Conservation (phyloP, 345 rosid genomes). For the Citrus inodora region DNA sequence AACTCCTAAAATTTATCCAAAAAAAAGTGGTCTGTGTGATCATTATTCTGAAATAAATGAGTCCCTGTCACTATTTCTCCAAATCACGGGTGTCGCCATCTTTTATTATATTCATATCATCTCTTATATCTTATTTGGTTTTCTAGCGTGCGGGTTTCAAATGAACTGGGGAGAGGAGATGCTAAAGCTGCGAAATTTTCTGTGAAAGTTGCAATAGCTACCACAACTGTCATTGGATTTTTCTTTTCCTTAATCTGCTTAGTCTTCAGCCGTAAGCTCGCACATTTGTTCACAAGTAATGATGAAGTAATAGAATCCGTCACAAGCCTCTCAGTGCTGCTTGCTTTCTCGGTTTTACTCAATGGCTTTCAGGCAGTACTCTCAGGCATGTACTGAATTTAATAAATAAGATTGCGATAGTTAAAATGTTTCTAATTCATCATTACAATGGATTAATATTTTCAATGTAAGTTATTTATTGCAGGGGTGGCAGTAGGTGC, state of each 20-base stretch:
- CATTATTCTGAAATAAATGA: no score
- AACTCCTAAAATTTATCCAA: no score
- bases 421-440: no score
- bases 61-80: no score
- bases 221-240: conserved; percentile 39
- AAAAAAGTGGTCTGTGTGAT: no score
- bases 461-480: not conserved
- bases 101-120: not conserved
- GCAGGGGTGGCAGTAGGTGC: conserved; percentile 82
- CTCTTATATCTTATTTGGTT: not conserved
- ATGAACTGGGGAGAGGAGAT: conserved; percentile 56
- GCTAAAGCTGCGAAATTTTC: conserved; percentile 46
- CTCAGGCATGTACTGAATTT: conserved; percentile 28
- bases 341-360: conserved; percentile 42
- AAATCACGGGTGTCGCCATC: no score
- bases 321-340: conserved; percentile 36
- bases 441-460: not conserved
- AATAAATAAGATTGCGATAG: no score
- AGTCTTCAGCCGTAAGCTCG: conserved; percentile 31
- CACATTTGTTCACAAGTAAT: conserved; percentile 36
- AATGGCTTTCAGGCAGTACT: conserved; percentile 50
- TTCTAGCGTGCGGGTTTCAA: conserved; percentile 53
- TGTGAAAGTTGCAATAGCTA: conserved; percentile 34
- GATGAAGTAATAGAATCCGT: conserved; percentile 31
- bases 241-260: conserved; percentile 35